Base-by-base conservation (phyloP, 202 grass and related monocot genomes). In the Zizania palustris region DNA sequence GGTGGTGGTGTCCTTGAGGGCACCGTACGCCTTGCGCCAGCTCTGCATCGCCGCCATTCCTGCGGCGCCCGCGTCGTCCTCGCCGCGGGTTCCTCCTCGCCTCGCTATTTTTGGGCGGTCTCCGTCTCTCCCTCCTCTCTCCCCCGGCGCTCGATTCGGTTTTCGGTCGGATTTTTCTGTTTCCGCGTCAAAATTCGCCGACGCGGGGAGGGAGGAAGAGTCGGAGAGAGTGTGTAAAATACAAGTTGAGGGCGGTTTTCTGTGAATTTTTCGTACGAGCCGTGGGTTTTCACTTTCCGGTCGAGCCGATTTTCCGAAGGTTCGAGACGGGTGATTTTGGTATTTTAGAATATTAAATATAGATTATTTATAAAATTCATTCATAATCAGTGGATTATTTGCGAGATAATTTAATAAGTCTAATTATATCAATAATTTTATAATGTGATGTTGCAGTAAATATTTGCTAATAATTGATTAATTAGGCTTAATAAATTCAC, bases 1-100 rank as follows among this genome's bases (percentile, higher is more conserved):
- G 72, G 96, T 89, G 81, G 96, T 99, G 58, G 85, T 84, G 78
- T 99, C 96, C 77, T 99, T 99, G 80, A 99, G 84, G 77, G 91
- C 85, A 64, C 96, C 96, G 65, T 92, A 94, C 56, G 96, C 96
- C 92, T 99, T 99, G 83, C 96, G 87, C 96, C 96, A 99, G 68
- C 96, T 89, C 85, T 95, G 96, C 81, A 98, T 74, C 79, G 91
- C 65, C 82, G 89, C 90, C 96, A 99, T 99, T 83, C 71, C 69
- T 43, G 46, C 65, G 74, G 78, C 58, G 16, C 78, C 79, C 63
- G 51, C 64, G 4, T 12, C 66, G 37, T 4, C 43, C 10, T 7
- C 63, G 71, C 16, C 83, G 44, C 56, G 39, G 69, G 20, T 2
- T 14, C 57, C 5, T 3, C 38, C 60, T 39, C 46, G 45, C 3